These are phyloP conservation scores for Trichosporon sp. DNA, from an alignment of 1,284 basidiomycete genomes.

Conservation along the genomic window DNA sequence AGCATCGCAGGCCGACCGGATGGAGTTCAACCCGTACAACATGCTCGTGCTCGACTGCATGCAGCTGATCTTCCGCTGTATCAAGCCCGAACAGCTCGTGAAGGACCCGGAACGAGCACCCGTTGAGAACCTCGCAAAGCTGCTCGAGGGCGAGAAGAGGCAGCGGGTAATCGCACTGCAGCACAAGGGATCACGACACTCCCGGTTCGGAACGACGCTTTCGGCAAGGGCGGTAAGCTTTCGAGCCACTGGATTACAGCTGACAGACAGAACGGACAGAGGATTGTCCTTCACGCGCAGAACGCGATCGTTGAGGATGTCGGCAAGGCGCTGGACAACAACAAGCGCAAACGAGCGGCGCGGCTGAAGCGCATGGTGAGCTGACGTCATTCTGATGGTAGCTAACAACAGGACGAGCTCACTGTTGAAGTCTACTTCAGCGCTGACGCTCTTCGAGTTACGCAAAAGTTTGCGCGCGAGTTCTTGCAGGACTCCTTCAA, in stretches of 20 bases:
- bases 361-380: constrained; percentile 62
- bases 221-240: constrained; percentile 66
- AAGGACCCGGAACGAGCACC: constrained; percentile 69
- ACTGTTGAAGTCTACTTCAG: constrained; percentile 59
- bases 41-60: constrained; percentile 86
- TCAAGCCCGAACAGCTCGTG: constrained; percentile 66
- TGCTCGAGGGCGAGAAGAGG: constrained; percentile 72
- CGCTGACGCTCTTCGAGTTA: constrained; percentile 66
- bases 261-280: constrained; percentile 52
- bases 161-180: constrained; percentile 62
- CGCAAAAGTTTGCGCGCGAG: constrained; percentile 69
- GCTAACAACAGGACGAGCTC: constrained; percentile 59
- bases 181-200: constrained; percentile 71
- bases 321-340: constrained; percentile 73
- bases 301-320: constrained; percentile 75
- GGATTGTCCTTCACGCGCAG: constrained; percentile 75
- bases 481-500: constrained; percentile 85
- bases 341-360: constrained; percentile 68
- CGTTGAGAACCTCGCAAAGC: constrained; percentile 65
- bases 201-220: constrained; percentile 90
- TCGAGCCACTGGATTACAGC: not conserved
- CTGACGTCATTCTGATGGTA: not conserved
- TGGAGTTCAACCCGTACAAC: constrained; percentile 78
- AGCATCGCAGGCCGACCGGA: constrained; percentile 72
- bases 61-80: constrained; percentile 79